Evolutionary conservation across 257 asterid species (phyloP).

Genomic region (Apocynum venetum): DNA sequence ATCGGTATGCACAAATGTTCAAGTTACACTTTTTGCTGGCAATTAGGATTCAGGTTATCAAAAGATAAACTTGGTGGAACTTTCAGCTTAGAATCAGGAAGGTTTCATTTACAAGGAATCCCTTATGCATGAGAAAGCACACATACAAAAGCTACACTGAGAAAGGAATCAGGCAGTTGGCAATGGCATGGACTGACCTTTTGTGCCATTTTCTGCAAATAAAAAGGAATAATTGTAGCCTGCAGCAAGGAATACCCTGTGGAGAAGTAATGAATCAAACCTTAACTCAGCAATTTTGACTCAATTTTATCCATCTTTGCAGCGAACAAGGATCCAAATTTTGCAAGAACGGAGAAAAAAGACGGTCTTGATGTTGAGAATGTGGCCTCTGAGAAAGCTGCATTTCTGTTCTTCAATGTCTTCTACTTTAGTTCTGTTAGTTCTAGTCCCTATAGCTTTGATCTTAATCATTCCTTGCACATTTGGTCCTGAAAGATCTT

Average conservation of each 20-base stretch:
- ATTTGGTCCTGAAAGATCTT: constrained; percentile 15
- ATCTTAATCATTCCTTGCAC: constrained; percentile 18
- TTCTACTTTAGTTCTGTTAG: constrained; percentile 15
- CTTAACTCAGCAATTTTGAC: constrained; percentile 1
- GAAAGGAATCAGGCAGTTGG: constrained; percentile 9
- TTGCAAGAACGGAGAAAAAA: background rate
- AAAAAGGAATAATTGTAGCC: constrained; percentile 18
- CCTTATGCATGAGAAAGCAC: constrained; percentile 8
- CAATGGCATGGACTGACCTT: constrained; percentile 1
- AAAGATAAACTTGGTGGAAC: background rate
- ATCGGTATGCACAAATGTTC: background rate
- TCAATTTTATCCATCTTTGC: background rate
- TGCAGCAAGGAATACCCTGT: constrained; percentile 35
- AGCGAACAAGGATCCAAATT: background rate
- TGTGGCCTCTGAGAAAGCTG: constrained; percentile 31
- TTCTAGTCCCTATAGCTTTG: constrained; percentile 30
- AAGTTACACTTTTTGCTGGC: background rate
- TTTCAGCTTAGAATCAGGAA: background rate
- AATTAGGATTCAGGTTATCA: no score
- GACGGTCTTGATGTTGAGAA: background rate
- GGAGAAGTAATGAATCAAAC: constrained; percentile 30
- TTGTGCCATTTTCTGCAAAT: constrained; percentile 15
- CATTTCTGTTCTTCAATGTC: constrained; percentile 15
- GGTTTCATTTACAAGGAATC: constrained; percentile 11
- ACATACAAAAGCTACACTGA: constrained; percentile 4